These are phyloP conservation scores for Dictyostelium purpureum DNA, from an alignment of 78 protist genomes.

Conservation along the genomic window DNA sequence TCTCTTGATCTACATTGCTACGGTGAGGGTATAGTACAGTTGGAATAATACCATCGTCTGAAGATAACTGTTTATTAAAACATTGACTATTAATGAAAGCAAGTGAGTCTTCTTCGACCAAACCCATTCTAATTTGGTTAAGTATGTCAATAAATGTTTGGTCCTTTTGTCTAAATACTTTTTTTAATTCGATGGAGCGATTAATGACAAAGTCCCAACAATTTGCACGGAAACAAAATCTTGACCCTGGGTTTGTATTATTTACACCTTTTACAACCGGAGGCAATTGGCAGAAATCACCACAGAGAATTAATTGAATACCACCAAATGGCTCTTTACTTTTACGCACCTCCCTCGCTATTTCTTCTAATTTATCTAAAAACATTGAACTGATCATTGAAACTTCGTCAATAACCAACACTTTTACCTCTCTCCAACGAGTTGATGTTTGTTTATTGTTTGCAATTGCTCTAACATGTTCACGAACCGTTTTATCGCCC, in stretches of 20 bases:
- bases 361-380: slow-evolving; percentile 83
- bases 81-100: not conserved
- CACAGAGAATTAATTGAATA: slow-evolving; percentile 84
- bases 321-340: slow-evolving; percentile 89
- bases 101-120: not conserved
- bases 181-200: not conserved
- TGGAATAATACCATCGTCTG: slow-evolving; percentile 63
- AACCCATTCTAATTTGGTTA: slow-evolving; percentile 63
- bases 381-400: slow-evolving; percentile 86
- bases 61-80: not conserved
- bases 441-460: not conserved
- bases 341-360: slow-evolving; percentile 63
- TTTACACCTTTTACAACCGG: slow-evolving; percentile 61
- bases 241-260: not conserved
- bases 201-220: slow-evolving; percentile 35
- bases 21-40: slow-evolving; percentile 54
- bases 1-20: slow-evolving; percentile 4
- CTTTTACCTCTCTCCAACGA: slow-evolving; percentile 72
- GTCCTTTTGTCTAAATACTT: slow-evolving; percentile 74
- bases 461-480: not conserved
- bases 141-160: slow-evolving; percentile 24
- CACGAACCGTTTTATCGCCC: slow-evolving; percentile 31
- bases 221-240: slow-evolving; percentile 57
- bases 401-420: slow-evolving; percentile 91
- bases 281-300: slow-evolving; percentile 93